These are phyloP conservation scores for Clathrospora elynae DNA, from an alignment of 2,329 filamentous ascomycete genomes.

Conservation along the genomic window DNA sequence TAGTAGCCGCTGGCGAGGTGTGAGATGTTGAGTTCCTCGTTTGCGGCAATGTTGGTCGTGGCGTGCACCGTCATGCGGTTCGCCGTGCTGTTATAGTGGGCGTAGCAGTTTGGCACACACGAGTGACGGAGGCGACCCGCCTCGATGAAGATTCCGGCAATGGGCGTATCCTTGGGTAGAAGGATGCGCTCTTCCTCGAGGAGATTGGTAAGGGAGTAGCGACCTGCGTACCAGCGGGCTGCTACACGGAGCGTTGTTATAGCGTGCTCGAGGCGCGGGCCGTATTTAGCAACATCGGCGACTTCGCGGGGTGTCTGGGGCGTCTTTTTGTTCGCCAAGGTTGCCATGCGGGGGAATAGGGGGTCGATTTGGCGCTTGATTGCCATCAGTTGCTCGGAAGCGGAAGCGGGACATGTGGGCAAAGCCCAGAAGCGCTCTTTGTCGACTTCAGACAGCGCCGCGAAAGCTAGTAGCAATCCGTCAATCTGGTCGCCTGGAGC, in stretches of 20 bases:
- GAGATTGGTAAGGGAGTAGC: conserved; percentile 8
- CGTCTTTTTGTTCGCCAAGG: neutral
- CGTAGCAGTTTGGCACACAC: conserved; percentile 25
- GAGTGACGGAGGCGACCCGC: conserved; percentile 42
- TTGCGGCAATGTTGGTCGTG: conserved; percentile 2
- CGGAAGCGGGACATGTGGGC: conserved; percentile 1
- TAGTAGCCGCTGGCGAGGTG: conserved; percentile 14
- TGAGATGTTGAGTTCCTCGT: conserved; percentile 17
- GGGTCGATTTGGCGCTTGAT: neutral
- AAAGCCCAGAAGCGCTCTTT: conserved; percentile 11
- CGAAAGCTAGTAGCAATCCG: conserved; percentile 7
- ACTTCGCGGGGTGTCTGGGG: neutral
- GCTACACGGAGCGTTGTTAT: conserved; percentile 11
- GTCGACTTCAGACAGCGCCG: conserved; percentile 7
- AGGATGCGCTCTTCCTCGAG: neutral
- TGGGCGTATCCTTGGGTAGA: neutral
- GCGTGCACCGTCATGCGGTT: conserved; percentile 20
- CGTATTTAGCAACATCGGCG: neutral
- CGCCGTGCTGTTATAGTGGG: conserved; percentile 8
- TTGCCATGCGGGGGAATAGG: neutral
- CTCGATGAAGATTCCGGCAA: conserved; percentile 35
- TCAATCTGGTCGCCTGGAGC: conserved; percentile 6
- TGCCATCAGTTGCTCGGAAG: conserved; percentile 3
- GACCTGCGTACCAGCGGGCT: conserved; percentile 18
- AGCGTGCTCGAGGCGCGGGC: conserved; percentile 1